Conservation (phyloP, 2,329 filamentous ascomycete species). For the Amauroascus niger region DNA sequence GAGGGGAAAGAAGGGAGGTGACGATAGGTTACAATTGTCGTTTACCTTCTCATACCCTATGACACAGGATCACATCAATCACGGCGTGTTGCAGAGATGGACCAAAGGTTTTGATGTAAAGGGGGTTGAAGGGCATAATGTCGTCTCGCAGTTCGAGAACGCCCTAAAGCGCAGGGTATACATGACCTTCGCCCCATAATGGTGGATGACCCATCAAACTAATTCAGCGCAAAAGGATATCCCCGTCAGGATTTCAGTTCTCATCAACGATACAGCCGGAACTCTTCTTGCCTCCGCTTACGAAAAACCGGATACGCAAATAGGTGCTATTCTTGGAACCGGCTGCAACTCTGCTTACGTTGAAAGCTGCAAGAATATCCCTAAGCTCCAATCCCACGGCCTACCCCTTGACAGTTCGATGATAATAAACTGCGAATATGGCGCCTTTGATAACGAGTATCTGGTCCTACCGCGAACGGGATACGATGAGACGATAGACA, state of each 20-base stretch:
- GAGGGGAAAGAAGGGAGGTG: constrained; percentile 44
- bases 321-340: constrained; percentile 96
- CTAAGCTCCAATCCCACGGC: constrained; percentile 86
- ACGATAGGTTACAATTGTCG: constrained; percentile 56
- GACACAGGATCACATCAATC: constrained; percentile 88
- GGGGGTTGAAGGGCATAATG: constrained; percentile 81
- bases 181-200: constrained; percentile 18
- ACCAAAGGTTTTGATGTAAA: constrained; percentile 95
- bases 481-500: constrained; percentile 81
- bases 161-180: constrained; percentile 61
- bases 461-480: constrained; percentile 72
- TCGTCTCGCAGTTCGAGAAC: constrained; percentile 77
- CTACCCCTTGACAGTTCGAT: constrained; percentile 73
- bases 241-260: constrained; percentile 80
- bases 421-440: constrained; percentile 97
- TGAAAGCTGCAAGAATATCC: constrained; percentile 81
- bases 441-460: constrained; percentile 91
- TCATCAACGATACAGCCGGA: constrained; percentile 97
- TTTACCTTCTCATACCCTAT: constrained; percentile 97
- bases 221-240: constrained; percentile 46
- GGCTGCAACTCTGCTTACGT: constrained; percentile 98
- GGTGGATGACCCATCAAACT: neutral
- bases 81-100: constrained; percentile 87
- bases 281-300: constrained; percentile 94
- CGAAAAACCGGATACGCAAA: constrained; percentile 81